Evolutionary conservation across 1,284 basidiomycete species (phyloP).

Genomic region (Trametes hirsuta): DNA sequence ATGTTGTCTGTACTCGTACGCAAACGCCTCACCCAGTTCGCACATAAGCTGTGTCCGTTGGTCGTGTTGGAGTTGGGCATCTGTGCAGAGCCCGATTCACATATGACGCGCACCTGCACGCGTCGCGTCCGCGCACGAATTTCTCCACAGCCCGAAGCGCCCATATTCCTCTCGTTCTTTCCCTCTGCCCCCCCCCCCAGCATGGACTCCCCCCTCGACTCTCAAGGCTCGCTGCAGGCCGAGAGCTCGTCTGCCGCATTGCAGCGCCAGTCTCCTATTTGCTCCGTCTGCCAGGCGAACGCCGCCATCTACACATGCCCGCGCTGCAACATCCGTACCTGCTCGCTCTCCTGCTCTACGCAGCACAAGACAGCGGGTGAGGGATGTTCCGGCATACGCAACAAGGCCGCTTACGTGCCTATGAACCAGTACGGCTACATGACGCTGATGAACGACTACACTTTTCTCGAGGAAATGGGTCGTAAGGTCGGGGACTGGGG

Average conservation of each 20-base stretch:
- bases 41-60: no score
- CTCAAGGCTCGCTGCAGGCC: neutral
- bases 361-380: conserved; percentile 62
- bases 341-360: conserved; percentile 74
- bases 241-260: conserved; percentile 20
- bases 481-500: conserved; percentile 75
- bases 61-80: no score
- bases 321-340: conserved; percentile 69
- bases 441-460: conserved; percentile 84
- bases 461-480: conserved; percentile 80
- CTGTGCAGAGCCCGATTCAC: no score
- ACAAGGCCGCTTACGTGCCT: conserved; percentile 74
- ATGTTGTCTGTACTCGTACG: neutral
- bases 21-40: no score
- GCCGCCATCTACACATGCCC: conserved; percentile 81
- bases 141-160: conserved; percentile 1
- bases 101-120: neutral
- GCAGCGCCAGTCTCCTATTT: conserved; percentile 36
- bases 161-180: neutral
- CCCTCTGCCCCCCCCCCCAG: neutral
- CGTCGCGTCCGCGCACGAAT: conserved; percentile 10
- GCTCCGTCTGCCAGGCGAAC: conserved; percentile 51
- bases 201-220: conserved; percentile 7
- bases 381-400: conserved; percentile 74
- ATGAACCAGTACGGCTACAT: conserved; percentile 84